phyloP scores from a whole-genome alignment of 2,329 filamentous ascomycete species.

The Fusarium austroafricanum region DNA sequence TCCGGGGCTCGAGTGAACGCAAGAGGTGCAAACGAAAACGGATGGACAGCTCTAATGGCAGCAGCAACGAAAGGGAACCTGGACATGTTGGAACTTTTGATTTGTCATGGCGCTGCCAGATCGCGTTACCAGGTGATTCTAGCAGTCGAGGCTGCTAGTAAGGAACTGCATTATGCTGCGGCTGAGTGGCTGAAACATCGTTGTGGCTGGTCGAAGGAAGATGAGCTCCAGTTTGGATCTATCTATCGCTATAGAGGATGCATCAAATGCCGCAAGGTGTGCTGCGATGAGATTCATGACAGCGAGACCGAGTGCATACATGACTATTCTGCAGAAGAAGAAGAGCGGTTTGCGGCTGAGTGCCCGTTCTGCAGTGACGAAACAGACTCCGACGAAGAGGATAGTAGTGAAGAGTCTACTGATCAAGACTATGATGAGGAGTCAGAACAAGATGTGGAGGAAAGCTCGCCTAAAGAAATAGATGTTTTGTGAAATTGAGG shows the following conservation, averaged over 20 bases:
- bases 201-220: background rate
- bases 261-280: background rate
- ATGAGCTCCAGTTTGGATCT: background rate
- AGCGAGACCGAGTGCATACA: background rate
- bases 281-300: background rate
- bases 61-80: constrained; percentile 8
- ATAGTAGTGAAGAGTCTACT: too few species aligned
- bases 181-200: background rate
- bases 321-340: background rate
- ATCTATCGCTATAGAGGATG: background rate
- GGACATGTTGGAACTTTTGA: constrained; percentile 11
- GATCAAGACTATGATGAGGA: too few species aligned
- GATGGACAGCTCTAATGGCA: background rate
- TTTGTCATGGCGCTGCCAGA: background rate
- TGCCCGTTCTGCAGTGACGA: background rate
- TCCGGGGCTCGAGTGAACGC: constrained; percentile 2
- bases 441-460: too few species aligned
- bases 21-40: background rate
- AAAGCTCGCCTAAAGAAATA: too few species aligned
- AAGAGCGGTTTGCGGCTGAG: background rate
- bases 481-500: too few species aligned
- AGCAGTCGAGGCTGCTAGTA: background rate
- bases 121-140: background rate
- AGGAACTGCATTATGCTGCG: background rate
- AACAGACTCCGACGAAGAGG: background rate